These are phyloP conservation scores for Protomyces gravidus DNA, from an alignment of 1,139 yeast species.

Conservation along the genomic window DNA sequence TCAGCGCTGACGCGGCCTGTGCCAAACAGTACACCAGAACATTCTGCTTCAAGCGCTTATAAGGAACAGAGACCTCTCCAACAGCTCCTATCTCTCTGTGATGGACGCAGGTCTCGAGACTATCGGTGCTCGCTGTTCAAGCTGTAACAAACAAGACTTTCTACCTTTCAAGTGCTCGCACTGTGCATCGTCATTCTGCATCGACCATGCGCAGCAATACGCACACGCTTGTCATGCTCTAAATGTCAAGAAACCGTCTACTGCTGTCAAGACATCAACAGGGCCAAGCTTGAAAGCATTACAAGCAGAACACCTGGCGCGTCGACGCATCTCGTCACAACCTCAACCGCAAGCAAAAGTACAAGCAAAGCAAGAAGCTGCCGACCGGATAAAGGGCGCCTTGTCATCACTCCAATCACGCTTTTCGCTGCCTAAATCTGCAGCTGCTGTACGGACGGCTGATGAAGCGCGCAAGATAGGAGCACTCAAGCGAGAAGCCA, in stretches of 20 bases:
- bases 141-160: constrained; percentile 19
- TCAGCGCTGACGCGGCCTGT: constrained; percentile 1
- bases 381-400: neutral
- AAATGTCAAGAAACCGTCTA: neutral
- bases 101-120: constrained; percentile 24
- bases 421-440: neutral
- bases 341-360: neutral
- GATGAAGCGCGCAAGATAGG: neutral
- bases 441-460: neutral
- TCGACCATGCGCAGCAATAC: constrained; percentile 2
- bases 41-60: neutral
- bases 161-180: constrained; percentile 16
- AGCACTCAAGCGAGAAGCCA: constrained; percentile 6
- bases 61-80: neutral
- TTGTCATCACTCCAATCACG: neutral
- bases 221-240: neutral
- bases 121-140: constrained; percentile 22
- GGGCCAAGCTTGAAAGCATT: constrained; percentile 14
- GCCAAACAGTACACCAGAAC: neutral
- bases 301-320: constrained; percentile 24
- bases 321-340: constrained; percentile 1
- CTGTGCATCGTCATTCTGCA: constrained; percentile 12
- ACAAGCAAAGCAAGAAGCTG: neutral
- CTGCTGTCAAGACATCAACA: neutral
- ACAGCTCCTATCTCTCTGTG: neutral